Conservation (phyloP, 441 rosid genomes). For the Populus hybrid region DNA sequence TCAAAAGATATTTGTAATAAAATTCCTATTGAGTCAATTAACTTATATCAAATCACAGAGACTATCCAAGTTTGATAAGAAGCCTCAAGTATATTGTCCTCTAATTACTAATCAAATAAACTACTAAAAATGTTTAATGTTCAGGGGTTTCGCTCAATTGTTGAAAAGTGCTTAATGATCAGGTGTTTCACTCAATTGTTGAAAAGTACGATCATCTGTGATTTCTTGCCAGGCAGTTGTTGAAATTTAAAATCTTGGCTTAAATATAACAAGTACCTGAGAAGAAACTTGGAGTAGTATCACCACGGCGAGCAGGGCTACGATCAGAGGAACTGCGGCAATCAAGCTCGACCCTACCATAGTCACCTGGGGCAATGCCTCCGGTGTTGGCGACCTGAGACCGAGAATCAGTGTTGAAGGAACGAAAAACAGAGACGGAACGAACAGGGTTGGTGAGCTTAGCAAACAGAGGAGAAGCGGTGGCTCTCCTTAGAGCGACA, state of each 20-base stretch:
- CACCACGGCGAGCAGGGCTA: slow-evolving; percentile 11
- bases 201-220: too few relatives aligned
- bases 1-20: not conserved
- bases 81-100: not conserved
- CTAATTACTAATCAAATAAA: not conserved
- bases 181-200: too few relatives aligned
- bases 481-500: slow-evolving; percentile 15
- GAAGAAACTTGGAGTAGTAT: not conserved
- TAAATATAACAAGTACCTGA: too few relatives aligned
- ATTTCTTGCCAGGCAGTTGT: too few relatives aligned
- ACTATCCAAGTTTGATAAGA: not conserved
- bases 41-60: not conserved
- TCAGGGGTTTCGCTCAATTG: too few relatives aligned
- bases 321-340: not conserved
- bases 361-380: not conserved
- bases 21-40: not conserved
- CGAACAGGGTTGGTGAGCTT: slow-evolving; percentile 11
- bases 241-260: too few relatives aligned
- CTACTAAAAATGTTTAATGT: too few relatives aligned
- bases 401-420: slow-evolving; percentile 29
- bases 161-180: not conserved
- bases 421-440: slow-evolving; percentile 21
- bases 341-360: not conserved
- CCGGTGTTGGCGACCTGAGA: slow-evolving; percentile 20
- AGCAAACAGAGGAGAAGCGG: slow-evolving; percentile 19